Evolutionary conservation across 2,329 filamentous ascomycete species (phyloP).

Genomic region (Whalleya microplaca): DNA sequence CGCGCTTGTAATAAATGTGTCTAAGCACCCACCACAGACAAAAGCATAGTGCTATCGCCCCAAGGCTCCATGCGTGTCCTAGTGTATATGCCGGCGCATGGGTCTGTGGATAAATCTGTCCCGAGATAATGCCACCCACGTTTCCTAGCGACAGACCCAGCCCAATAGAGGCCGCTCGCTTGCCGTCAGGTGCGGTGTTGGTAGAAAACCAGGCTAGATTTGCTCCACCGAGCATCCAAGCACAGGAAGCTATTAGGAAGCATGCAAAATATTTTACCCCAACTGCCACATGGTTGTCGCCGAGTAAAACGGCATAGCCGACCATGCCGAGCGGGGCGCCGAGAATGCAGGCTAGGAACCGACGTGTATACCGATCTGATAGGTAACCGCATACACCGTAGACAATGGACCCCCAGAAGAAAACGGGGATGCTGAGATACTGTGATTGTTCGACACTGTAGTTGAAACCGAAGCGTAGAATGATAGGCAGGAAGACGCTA

Average conservation of each 20-base stretch:
- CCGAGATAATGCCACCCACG: conserved; percentile 24
- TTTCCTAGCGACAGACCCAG: conserved; percentile 22
- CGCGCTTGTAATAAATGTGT: conserved; percentile 19
- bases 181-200: conserved; percentile 25
- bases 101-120: conserved; percentile 25
- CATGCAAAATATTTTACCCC: conserved; percentile 27
- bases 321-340: conserved; percentile 20
- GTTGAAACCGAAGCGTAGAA: conserved; percentile 25
- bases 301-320: conserved; percentile 23
- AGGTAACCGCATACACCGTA: conserved; percentile 20
- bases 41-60: conserved; percentile 20
- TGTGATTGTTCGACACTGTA: conserved; percentile 27
- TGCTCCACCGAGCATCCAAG: conserved; percentile 24
- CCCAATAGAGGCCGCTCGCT: conserved; percentile 23
- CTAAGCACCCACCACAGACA: conserved; percentile 21
- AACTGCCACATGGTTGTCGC: conserved; percentile 15
- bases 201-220: conserved; percentile 27
- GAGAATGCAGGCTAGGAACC: conserved; percentile 21
- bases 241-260: conserved; percentile 25
- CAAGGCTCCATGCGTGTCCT: conserved; percentile 24
- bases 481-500: conserved; percentile 28
- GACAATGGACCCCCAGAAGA: conserved; percentile 25
- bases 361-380: conserved; percentile 18
- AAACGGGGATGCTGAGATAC: conserved; percentile 27
- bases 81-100: conserved; percentile 24